Percentiles rank a stretch among this genome's conserved stretches.
These are phyloP conservation scores for Apocynum venetum DNA, from an alignment of 257 asterid species.

Conservation along the genomic window DNA sequence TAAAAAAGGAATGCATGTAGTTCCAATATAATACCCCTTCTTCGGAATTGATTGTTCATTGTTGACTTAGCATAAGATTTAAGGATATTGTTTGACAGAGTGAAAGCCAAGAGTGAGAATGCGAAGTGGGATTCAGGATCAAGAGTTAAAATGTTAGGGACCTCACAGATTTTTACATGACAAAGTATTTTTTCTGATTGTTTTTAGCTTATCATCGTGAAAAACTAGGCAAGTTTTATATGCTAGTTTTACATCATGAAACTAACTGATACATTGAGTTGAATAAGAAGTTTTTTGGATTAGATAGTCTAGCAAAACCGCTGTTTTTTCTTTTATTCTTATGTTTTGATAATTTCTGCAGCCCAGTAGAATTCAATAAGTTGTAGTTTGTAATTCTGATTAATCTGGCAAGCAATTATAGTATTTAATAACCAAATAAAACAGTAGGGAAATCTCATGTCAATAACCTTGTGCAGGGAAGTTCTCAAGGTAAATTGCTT, in stretches of 20 bases:
- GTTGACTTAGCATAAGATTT: too few relatives aligned
- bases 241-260: neutral
- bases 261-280: neutral
- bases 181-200: neutral
- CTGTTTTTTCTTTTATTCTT: neutral
- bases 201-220: neutral
- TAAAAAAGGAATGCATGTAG: too few relatives aligned
- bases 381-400: neutral
- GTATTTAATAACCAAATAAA: neutral
- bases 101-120: too few relatives aligned
- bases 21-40: too few relatives aligned
- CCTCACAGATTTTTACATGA: too few relatives aligned
- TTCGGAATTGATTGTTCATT: too few relatives aligned
- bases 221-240: too few relatives aligned
- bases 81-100: too few relatives aligned
- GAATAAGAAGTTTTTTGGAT: neutral
- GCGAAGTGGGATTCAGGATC: too few relatives aligned
- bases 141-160: too few relatives aligned
- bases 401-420: neutral
- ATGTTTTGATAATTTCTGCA: neutral
- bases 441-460: neutral
- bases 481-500: conserved; percentile 26
- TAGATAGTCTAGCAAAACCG: neutral
- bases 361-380: neutral
- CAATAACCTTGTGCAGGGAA: conserved; percentile 41